Percentiles rank a stretch among this genome's conserved stretches.
phyloP scores from a whole-genome alignment of 2,329 filamentous ascomycete species.

The Mariannaea elegans region DNA sequence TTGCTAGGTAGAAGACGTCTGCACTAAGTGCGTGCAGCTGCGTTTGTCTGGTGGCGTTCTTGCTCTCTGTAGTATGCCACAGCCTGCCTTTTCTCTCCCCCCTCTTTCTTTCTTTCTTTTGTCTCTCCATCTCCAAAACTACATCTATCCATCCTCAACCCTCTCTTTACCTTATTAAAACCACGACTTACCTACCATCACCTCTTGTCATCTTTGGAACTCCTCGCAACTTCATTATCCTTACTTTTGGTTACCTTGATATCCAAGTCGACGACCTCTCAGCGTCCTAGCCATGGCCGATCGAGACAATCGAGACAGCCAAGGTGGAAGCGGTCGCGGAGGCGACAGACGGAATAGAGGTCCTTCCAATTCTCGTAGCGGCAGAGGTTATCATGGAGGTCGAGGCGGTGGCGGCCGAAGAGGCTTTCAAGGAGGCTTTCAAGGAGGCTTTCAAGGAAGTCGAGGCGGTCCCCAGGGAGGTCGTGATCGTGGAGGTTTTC shows the following conservation, averaged over 20 bases:
- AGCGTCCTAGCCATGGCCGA: conserved; percentile 38
- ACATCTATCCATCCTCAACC: too few species aligned
- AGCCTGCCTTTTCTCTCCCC: too few species aligned
- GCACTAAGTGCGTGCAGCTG: too few species aligned
- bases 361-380: neutral
- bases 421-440: neutral
- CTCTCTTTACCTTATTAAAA: too few species aligned
- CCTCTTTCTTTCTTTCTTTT: too few species aligned
- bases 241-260: neutral
- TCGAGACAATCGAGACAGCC: conserved; percentile 38
- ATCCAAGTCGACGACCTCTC: neutral
- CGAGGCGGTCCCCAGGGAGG: conserved; percentile 25
- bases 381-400: conserved; percentile 22
- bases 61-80: too few species aligned
- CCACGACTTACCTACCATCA: too few species aligned
- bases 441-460: conserved; percentile 21
- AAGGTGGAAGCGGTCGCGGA: conserved; percentile 29
- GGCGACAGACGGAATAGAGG: conserved; percentile 19
- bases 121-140: too few species aligned
- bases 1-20: too few species aligned
- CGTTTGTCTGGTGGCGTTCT: neutral
- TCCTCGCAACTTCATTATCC: neutral
- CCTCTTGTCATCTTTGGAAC: too few species aligned
- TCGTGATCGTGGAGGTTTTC: conserved; percentile 30
- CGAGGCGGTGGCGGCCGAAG: conserved; percentile 32